Conservation (phyloP, 2,329 filamentous ascomycete genomes). For the Dothideomycetidae sp. region DNA sequence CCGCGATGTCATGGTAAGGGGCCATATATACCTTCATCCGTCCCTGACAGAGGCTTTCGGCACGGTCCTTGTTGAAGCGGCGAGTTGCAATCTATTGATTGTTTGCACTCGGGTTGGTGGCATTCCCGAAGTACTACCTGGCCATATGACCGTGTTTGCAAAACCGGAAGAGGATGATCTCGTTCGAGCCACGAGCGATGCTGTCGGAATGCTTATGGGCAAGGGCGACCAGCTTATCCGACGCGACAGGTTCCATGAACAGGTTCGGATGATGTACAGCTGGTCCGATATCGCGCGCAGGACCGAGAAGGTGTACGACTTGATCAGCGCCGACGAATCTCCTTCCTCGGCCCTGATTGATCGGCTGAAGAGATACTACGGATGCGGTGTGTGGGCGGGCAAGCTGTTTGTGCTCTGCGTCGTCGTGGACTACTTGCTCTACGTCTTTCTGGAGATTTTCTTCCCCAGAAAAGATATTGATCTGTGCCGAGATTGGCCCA, state of each 20-base stretch:
- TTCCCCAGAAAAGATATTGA: constrained; percentile 79
- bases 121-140: constrained; percentile 88
- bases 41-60: constrained; percentile 94
- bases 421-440: constrained; percentile 85
- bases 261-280: constrained; percentile 97
- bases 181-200: constrained; percentile 74
- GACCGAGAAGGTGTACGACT: constrained; percentile 89
- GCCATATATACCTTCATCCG: constrained; percentile 92
- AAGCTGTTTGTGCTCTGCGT: constrained; percentile 94
- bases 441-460: constrained; percentile 73
- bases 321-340: constrained; percentile 66
- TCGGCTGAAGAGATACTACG: constrained; percentile 88
- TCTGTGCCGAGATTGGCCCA: constrained; percentile 80
- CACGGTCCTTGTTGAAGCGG: constrained; percentile 94
- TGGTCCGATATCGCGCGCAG: constrained; percentile 92
- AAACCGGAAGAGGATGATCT: constrained; percentile 94
- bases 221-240: constrained; percentile 38
- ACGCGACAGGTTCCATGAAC: constrained; percentile 88
- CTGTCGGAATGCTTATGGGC: constrained; percentile 58
- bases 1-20: constrained; percentile 89
- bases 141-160: constrained; percentile 95
- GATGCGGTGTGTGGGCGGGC: constrained; percentile 95
- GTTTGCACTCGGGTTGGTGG: constrained; percentile 94
- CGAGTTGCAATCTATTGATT: constrained; percentile 87
- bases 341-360: constrained; percentile 90